These are phyloP conservation scores for Microbotryum violaceum DNA, from an alignment of 1,284 basidiomycete species.

Conservation along the genomic window DNA sequence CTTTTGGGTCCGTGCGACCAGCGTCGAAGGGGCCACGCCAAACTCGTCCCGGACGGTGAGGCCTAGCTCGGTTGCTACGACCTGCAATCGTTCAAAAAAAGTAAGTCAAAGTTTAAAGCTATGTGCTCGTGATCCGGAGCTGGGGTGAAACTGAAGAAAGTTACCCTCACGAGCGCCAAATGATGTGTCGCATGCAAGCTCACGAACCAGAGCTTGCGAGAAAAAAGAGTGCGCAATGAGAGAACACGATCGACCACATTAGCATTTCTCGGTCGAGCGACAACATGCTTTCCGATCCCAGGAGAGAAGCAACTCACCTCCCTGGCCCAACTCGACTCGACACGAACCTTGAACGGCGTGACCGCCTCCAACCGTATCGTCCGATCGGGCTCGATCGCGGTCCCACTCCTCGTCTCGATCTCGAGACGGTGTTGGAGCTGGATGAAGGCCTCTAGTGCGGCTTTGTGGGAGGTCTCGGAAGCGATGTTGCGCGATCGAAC, in stretches of 20 bases:
- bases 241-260: neutral
- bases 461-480: constrained; percentile 61
- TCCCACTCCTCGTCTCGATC: constrained; percentile 6
- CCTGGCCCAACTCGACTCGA: constrained; percentile 67
- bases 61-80: constrained; percentile 27
- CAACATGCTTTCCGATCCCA: neutral
- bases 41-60: constrained; percentile 26
- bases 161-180: constrained; percentile 25
- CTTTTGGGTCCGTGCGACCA: constrained; percentile 1
- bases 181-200: constrained; percentile 57
- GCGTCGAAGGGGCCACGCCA: constrained; percentile 33
- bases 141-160: neutral
- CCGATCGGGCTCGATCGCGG: constrained; percentile 47
- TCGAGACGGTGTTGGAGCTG: constrained; percentile 39
- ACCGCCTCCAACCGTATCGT: constrained; percentile 62
- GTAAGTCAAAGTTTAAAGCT: neutral
- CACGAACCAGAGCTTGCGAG: constrained; percentile 73
- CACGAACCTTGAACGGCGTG: constrained; percentile 63
- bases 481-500: constrained; percentile 63
- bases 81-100: neutral
- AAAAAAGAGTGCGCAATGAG: neutral
- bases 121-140: too few species aligned
- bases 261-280: neutral
- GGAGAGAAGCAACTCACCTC: constrained; percentile 50
- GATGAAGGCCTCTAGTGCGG: constrained; percentile 56